Base-by-base conservation (phyloP, 2,329 filamentous ascomycete genomes). In the Diaporthe ilicicola region DNA sequence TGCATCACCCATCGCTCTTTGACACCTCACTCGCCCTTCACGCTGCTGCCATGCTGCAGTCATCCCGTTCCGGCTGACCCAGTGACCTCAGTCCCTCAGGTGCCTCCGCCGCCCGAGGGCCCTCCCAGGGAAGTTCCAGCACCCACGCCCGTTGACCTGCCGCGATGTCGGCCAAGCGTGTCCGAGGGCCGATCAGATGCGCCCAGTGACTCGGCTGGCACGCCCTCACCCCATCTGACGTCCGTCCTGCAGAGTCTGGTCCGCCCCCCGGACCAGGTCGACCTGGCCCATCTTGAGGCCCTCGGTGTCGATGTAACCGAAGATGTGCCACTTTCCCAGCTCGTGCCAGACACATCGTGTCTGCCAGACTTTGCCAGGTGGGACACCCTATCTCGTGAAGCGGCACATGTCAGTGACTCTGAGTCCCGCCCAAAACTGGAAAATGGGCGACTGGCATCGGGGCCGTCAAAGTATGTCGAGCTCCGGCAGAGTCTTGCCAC, bases 381-480 rank as follows among this genome's bases (percentile, higher is more conserved):
- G 87, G 84, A 88, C 55, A 79, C 77, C 17, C 77, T 88, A 29
- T 82, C 83, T 2, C 72, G 81, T 10, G 87, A 90, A 34, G 83
- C 87, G 73, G 86, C 86, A 70, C 81, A 81, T 50, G 80, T 84
- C 44, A 80, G 79, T 73, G 88, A 89, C 70, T 80, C 84, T 50
- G 80, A 82, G 46, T 87, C 88, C 24, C 83, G 84, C 22, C 80
- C 74, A 34, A 83, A 80, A 4, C 79, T 91, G 56, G 86, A 82
- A 74, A 90, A 87, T 67, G 87, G 87, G 29, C 86, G 83, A 67
- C 75, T 82, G 24, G 88, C 88, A 1, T 89, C 90, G 1, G 89
- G 89, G 46, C 86, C 86, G 62, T 84, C 86, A 68, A 84, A 85
- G 50, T 92, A 90, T 74, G 77, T 87, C 12, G 90, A 92, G 72